A percentile compares a stretch with the other conserved stretches of the same genome.
Conservation (phyloP, 805 yeast species). For the Candida chauliodis region DNA sequence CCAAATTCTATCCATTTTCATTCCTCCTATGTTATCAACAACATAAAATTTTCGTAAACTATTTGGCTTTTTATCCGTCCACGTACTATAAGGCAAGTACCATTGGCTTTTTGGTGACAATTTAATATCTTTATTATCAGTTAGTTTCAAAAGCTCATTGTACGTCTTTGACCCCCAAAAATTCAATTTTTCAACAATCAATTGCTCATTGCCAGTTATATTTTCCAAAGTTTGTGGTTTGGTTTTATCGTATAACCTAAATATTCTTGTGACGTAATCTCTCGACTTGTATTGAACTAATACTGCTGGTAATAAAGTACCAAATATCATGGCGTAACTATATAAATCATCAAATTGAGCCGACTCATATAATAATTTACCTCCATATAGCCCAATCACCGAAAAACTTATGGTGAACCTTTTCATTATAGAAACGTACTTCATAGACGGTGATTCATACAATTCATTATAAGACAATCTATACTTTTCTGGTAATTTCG, state of each 20-base stretch:
- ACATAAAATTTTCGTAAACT: conserved; percentile 48
- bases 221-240: conserved; percentile 64
- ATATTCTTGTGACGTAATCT: conserved; percentile 70
- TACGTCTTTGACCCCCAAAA: conserved; percentile 63
- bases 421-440: conserved; percentile 60
- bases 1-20: conserved; percentile 83
- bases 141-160: conserved; percentile 55
- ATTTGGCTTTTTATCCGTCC: conserved; percentile 36
- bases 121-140: conserved; percentile 31
- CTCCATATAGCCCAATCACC: conserved; percentile 56
- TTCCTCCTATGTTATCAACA: conserved; percentile 73
- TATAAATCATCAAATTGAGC: conserved; percentile 50
- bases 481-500: conserved; percentile 48
- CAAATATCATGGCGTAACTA: conserved; percentile 40
- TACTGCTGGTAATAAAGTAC: conserved; percentile 56
- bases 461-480: conserved; percentile 60
- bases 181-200: conserved; percentile 65
- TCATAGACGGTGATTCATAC: conserved; percentile 60
- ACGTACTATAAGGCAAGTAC: conserved; percentile 28
- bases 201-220: conserved; percentile 56
- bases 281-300: conserved; percentile 48
- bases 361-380: conserved; percentile 55
- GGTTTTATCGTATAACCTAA: conserved; percentile 61
- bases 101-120: conserved; percentile 21
- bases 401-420: conserved; percentile 61